Percentiles rank a stretch among this genome's conserved stretches.
Conservation (phyloP, 768 basidiomycete species). For the Russula foetens region DNA sequence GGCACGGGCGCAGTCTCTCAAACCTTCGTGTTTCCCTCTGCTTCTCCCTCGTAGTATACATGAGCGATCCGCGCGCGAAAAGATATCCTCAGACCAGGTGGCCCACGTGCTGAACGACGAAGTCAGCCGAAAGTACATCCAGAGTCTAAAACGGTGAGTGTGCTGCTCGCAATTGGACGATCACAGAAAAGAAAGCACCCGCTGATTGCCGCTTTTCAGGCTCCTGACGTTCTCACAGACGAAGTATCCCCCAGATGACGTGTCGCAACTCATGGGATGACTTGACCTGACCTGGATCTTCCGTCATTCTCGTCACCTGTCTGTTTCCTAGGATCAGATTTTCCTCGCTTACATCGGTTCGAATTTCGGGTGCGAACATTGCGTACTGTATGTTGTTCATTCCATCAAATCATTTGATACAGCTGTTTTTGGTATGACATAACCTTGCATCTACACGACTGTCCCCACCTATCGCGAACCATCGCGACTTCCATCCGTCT, state of each 20-base stretch:
- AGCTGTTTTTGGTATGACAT: conserved; percentile 11
- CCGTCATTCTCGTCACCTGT: conserved; percentile 2
- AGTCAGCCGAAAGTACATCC: conserved; percentile 97
- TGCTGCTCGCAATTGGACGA: background rate
- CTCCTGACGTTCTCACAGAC: conserved; percentile 93
- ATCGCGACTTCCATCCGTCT: background rate
- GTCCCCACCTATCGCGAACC: background rate
- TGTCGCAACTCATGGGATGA: conserved; percentile 83
- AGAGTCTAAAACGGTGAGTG: conserved; percentile 85
- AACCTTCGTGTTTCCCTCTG: background rate
- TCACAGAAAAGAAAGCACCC: background rate
- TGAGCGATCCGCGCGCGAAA: conserved; percentile 95
- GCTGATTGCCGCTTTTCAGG: conserved; percentile 35
- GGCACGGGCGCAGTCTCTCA: background rate
- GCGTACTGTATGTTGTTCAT: background rate
- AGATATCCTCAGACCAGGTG: conserved; percentile 94
- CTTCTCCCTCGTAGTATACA: conserved; percentile 58
- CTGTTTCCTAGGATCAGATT: background rate
- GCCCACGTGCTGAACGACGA: conserved; percentile 99
- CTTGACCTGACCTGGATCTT: background rate
- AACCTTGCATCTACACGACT: background rate
- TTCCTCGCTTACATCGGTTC: conserved; percentile 1
- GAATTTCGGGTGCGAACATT: background rate
- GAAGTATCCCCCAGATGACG: conserved; percentile 89
- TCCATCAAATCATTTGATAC: conserved; percentile 13